Evolutionary conservation across 1,139 yeast species (phyloP).

Genomic region (Debaryomyces nepalensis): DNA sequence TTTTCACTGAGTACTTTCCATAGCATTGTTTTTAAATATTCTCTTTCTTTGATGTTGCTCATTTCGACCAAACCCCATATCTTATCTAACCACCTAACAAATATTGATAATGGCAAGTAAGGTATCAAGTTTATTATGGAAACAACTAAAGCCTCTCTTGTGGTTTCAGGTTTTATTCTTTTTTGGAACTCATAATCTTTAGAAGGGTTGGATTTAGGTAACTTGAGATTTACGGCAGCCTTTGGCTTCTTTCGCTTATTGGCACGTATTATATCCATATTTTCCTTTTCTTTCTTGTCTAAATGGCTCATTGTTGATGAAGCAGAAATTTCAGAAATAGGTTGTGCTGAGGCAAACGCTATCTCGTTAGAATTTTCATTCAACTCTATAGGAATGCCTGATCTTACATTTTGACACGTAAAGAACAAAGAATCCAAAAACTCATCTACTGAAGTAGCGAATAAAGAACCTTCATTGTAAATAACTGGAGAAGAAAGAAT

Average conservation of each 20-base stretch:
- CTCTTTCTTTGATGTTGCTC: slow-evolving; percentile 42
- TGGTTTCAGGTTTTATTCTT: slow-evolving; percentile 43
- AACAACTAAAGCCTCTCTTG: slow-evolving; percentile 56
- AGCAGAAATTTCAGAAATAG: slow-evolving; percentile 42
- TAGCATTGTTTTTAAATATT: slow-evolving; percentile 32
- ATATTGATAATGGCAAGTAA: slow-evolving; percentile 49
- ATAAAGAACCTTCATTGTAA: slow-evolving; percentile 19
- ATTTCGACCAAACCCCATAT: slow-evolving; percentile 45
- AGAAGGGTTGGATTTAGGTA: slow-evolving; percentile 24
- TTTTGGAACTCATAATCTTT: slow-evolving; percentile 27
- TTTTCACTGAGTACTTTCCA: slow-evolving; percentile 52
- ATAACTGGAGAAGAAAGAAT: slow-evolving; percentile 48
- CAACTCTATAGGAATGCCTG: slow-evolving; percentile 33
- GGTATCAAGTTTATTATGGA: slow-evolving; percentile 59
- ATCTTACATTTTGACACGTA: slow-evolving; percentile 37
- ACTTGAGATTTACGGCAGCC: slow-evolving; percentile 27
- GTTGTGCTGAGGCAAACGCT: slow-evolving; percentile 44
- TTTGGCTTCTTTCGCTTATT: slow-evolving; percentile 43
- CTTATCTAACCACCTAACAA: slow-evolving; percentile 53
- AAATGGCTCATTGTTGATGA: slow-evolving; percentile 40
- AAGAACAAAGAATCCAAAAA: slow-evolving; percentile 47
- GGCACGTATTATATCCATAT: slow-evolving; percentile 32
- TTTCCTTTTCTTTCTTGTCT: slow-evolving; percentile 25
- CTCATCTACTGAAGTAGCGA: slow-evolving; percentile 33
- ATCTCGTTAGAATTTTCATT: slow-evolving; percentile 22